phyloP scores from a whole-genome alignment of 2,329 filamentous ascomycete species.

The Cadophora luteo-olivacea region DNA sequence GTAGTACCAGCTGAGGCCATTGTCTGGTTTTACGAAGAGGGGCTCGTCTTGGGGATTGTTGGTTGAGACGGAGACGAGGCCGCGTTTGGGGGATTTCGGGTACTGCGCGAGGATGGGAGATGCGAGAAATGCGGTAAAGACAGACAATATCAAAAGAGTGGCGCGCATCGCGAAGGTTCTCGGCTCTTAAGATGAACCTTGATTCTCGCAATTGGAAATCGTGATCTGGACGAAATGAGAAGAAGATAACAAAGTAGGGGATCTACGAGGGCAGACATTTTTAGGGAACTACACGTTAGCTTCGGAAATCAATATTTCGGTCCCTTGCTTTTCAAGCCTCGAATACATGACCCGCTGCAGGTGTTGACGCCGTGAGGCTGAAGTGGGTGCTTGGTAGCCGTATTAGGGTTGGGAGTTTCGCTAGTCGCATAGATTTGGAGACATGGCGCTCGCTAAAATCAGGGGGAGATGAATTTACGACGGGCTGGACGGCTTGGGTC shows the following conservation, averaged over 20 bases:
- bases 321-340: background rate
- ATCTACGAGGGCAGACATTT: background rate
- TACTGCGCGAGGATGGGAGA: constrained; percentile 24
- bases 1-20: constrained; percentile 82
- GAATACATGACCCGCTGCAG: constrained; percentile 16
- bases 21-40: constrained; percentile 64
- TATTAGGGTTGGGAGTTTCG: constrained; percentile 15
- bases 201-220: background rate
- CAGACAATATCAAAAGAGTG: constrained; percentile 9
- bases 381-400: constrained; percentile 14
- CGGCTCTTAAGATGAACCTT: constrained; percentile 1
- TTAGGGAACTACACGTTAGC: background rate
- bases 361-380: constrained; percentile 19
- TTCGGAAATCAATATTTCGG: constrained; percentile 14
- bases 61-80: constrained; percentile 70
- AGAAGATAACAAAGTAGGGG: background rate
- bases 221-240: background rate
- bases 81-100: constrained; percentile 64
- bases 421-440: background rate
- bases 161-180: constrained; percentile 23
- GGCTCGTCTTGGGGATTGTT: constrained; percentile 65
- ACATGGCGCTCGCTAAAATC: constrained; percentile 15
- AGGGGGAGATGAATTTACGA: constrained; percentile 11
- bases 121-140: constrained; percentile 20
- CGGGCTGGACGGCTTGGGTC: background rate